Evolutionary conservation across 352 stramenopile genomes (phyloP).

Genomic region (Phytophthora fragariaefolia): DNA sequence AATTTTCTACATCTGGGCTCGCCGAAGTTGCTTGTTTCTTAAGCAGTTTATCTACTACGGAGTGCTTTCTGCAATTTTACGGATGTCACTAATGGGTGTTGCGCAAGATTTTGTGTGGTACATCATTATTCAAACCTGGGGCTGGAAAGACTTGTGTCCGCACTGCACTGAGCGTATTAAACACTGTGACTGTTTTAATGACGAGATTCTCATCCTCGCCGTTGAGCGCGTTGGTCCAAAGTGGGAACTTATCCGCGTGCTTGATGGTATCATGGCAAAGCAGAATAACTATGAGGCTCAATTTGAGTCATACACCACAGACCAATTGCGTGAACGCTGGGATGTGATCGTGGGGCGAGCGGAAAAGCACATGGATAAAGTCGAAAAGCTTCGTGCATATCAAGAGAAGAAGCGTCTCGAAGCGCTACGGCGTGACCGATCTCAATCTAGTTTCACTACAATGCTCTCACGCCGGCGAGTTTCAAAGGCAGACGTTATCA

Average conservation of each 20-base stretch:
- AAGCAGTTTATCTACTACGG: constrained; percentile 73
- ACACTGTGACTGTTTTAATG: constrained; percentile 78
- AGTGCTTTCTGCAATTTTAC: constrained; percentile 52
- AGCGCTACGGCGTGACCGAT: constrained; percentile 27
- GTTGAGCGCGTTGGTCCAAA: constrained; percentile 66
- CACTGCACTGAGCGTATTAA: constrained; percentile 73
- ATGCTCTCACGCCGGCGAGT: not conserved
- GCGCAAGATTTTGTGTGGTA: constrained; percentile 64
- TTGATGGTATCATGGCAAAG: constrained; percentile 56
- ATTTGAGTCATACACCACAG: constrained; percentile 61
- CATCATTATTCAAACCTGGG: constrained; percentile 61
- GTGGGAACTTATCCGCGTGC: constrained; percentile 68
- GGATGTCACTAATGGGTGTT: constrained; percentile 64
- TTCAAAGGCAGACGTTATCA: not conserved
- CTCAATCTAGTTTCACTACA: constrained; percentile 41
- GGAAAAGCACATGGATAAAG: constrained; percentile 60
- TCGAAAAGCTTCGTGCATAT: constrained; percentile 66
- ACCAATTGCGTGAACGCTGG: constrained; percentile 71
- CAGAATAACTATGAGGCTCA: constrained; percentile 53
- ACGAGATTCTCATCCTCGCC: constrained; percentile 66
- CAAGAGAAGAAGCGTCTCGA: constrained; percentile 59
- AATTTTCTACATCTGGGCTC: constrained; percentile 77
- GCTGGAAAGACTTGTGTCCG: constrained; percentile 67
- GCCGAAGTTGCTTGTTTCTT: constrained; percentile 64
- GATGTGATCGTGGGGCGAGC: constrained; percentile 61